A percentile compares a stretch with the other conserved stretches of the same genome.
Conservation (phyloP, 176 grass and related monocot species). For the Microstegium vimineum region DNA sequence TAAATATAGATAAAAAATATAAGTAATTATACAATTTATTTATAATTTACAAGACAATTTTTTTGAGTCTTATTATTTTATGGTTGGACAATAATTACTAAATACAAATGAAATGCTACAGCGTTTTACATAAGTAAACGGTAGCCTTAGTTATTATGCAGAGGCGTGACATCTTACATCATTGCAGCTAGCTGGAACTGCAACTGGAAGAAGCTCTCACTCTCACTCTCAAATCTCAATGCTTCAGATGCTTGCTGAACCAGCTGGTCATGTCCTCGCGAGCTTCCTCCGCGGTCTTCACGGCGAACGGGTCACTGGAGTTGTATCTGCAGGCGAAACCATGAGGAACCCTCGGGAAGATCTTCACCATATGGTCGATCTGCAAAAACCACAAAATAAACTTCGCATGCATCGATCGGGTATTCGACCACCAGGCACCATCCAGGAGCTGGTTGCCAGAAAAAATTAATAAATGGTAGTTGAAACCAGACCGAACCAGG, state of each 20-base stretch:
- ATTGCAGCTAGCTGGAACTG: background rate
- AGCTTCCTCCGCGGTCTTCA: conserved; percentile 54
- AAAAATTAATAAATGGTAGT: too few relatives aligned
- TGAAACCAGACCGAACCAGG: background rate
- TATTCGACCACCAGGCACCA: too few relatives aligned
- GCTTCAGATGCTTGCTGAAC: conserved; percentile 47
- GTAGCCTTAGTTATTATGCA: too few relatives aligned
- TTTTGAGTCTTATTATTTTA: too few relatives aligned
- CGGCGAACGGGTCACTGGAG: conserved; percentile 16
- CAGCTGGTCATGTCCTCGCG: conserved; percentile 34
- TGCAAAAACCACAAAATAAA: background rate
- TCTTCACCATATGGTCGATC: conserved; percentile 53
- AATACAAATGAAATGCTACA: too few relatives aligned
- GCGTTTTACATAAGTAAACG: too few relatives aligned
- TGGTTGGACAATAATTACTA: too few relatives aligned
- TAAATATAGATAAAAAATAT: too few relatives aligned
- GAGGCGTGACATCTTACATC: too few relatives aligned
- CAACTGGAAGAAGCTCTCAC: background rate
- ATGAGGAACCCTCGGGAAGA: conserved; percentile 43
- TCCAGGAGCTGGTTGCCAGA: background rate
- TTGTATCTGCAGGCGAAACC: conserved; percentile 51
- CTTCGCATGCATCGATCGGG: too few relatives aligned
- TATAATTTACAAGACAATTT: too few relatives aligned
- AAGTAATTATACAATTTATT: too few relatives aligned
- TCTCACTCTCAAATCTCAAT: background rate